A percentile compares a stretch with the other conserved stretches of the same genome.
phyloP scores from a whole-genome alignment of 495 filamentous ascomycete genomes.

The Apodospora peruviana region DNA sequence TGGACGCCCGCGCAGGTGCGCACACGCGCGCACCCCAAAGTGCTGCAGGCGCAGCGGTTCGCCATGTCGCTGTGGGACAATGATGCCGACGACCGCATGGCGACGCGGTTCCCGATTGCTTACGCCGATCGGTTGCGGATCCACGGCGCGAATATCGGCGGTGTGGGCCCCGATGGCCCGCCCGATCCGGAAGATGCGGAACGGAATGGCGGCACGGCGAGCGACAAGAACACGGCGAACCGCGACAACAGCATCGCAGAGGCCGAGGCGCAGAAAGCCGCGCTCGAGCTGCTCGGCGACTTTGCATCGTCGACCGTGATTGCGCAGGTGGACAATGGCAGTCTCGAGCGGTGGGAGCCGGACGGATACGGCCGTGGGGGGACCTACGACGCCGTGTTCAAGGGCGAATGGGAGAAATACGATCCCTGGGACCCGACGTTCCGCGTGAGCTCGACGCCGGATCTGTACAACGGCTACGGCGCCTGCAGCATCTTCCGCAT shows the following conservation, averaged over 20 bases:
- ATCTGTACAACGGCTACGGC: constrained; percentile 83
- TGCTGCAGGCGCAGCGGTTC: constrained; percentile 70
- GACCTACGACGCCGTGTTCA: constrained; percentile 70
- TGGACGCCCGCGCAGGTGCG: constrained; percentile 80
- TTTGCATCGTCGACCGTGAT: constrained; percentile 42
- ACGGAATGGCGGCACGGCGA: no score
- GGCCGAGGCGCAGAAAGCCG: constrained; percentile 17
- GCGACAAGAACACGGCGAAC: constrained; percentile 23
- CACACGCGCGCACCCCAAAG: constrained; percentile 69
- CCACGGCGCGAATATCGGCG: constrained; percentile 39
- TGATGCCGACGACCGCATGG: constrained; percentile 54
- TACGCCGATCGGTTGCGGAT: constrained; percentile 87
- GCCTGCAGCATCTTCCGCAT: constrained; percentile 84
- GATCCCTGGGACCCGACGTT: constrained; percentile 79
- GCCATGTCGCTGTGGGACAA: constrained; percentile 82
- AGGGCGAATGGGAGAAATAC: constrained; percentile 79
- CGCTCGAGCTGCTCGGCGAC: constrained; percentile 38
- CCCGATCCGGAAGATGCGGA: no score
- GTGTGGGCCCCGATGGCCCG: constrained; percentile 23
- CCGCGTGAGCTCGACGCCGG: constrained; percentile 64
- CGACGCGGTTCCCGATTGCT: constrained; percentile 58
- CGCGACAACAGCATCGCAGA: constrained; percentile 15
- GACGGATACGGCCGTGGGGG: constrained; percentile 66
- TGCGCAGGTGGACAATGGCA: constrained; percentile 81
- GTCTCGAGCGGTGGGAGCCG: constrained; percentile 85